phyloP scores from a whole-genome alignment of 805 yeast genomes.

The Kockiozyma suomiensis region DNA sequence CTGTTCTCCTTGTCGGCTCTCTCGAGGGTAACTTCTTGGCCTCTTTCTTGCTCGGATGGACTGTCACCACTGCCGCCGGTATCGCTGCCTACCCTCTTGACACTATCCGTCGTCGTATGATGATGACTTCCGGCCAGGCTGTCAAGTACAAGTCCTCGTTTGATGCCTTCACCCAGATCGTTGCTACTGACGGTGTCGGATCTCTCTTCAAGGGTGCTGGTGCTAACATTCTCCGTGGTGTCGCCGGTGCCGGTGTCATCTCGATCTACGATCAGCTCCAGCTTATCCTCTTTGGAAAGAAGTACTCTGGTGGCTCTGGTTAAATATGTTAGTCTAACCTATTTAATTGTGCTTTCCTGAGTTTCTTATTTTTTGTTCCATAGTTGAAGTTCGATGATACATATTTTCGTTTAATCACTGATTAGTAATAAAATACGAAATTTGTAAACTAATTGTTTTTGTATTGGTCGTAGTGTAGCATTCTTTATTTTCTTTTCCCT shows the following conservation, averaged over 20 bases:
- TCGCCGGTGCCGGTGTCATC: slow-evolving; percentile 99
- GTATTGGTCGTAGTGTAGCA: neutral
- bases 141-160: slow-evolving; percentile 94
- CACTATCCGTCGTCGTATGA: slow-evolving; percentile 99
- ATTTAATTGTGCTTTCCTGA: slow-evolving; percentile 7
- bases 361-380: slow-evolving; percentile 4
- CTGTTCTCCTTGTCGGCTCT: slow-evolving; percentile 90
- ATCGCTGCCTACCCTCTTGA: slow-evolving; percentile 99
- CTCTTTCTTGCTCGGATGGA: slow-evolving; percentile 96
- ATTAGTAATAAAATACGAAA: neutral
- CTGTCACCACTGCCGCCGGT: slow-evolving; percentile 97
- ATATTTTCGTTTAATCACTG: neutral
- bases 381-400: slow-evolving; percentile 13
- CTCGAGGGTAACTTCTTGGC: slow-evolving; percentile 94
- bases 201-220: slow-evolving; percentile 99
- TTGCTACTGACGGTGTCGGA: slow-evolving; percentile 91
- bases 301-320: slow-evolving; percentile 57
- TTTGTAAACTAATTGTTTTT: neutral
- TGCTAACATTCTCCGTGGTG: slow-evolving; percentile 99
- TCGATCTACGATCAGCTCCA: slow-evolving; percentile 97
- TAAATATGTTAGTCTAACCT: slow-evolving; percentile 8
- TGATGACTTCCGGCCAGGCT: slow-evolving; percentile 99
- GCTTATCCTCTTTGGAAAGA: slow-evolving; percentile 93
- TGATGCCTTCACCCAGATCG: slow-evolving; percentile 88
- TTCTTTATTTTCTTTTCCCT: too few relatives aligned